A percentile compares a stretch with the other conserved stretches of the same genome.
Evolutionary conservation across 1,284 basidiomycete species (phyloP).

Genomic region (Heterobasidion occidentale): DNA sequence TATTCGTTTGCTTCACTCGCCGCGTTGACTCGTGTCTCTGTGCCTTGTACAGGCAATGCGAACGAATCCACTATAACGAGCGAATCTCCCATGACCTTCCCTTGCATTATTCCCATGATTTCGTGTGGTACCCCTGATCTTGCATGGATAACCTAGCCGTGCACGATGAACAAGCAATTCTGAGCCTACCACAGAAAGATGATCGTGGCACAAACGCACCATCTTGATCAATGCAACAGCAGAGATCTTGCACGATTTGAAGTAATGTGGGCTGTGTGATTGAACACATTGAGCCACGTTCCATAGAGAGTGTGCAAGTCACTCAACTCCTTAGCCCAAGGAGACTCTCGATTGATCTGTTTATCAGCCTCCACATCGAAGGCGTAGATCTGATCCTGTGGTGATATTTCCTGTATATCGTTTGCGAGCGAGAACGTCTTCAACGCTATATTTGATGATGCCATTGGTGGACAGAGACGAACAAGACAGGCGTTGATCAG

Average conservation of each 20-base stretch:
- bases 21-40: slow-evolving; percentile 97
- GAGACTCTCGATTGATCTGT: slow-evolving; percentile 61
- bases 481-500: background rate
- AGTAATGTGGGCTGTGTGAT: slow-evolving; percentile 77
- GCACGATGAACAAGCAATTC: background rate
- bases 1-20: slow-evolving; percentile 96
- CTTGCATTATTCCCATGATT: slow-evolving; percentile 99
- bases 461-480: background rate
- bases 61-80: slow-evolving; percentile 96
- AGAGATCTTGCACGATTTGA: slow-evolving; percentile 92
- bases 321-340: slow-evolving; percentile 82
- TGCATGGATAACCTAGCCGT: slow-evolving; percentile 85
- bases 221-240: slow-evolving; percentile 97
- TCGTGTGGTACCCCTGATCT: slow-evolving; percentile 96
- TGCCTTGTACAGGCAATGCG: slow-evolving; percentile 96
- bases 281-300: background rate
- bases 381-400: slow-evolving; percentile 76
- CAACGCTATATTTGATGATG: slow-evolving; percentile 45
- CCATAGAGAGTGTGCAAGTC: background rate
- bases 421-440: slow-evolving; percentile 84
- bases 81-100: slow-evolving; percentile 82
- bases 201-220: slow-evolving; percentile 40
- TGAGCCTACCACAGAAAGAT: background rate
- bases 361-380: slow-evolving; percentile 74
- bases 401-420: slow-evolving; percentile 60